phyloP scores from a whole-genome alignment of 345 rosid genomes.

The Euphorbia lathyris region DNA sequence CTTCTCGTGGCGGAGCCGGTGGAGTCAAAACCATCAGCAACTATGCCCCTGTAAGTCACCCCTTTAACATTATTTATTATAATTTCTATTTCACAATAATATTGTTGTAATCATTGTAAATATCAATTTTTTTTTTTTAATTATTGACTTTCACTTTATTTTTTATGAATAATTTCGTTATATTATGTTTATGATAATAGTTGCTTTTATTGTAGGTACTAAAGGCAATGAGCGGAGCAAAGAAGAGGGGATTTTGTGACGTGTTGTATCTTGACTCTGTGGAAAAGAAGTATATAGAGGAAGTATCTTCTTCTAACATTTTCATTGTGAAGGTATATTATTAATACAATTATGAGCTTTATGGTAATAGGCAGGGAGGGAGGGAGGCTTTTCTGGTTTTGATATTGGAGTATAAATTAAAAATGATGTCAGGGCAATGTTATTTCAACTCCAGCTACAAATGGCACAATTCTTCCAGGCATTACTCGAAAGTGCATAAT shows the following conservation, averaged over 20 bases:
- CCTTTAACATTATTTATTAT: no score
- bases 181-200: no score
- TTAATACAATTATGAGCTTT: not conserved
- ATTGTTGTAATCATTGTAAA: no score
- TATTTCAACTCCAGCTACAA: conserved; percentile 67
- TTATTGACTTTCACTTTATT: no score
- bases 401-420: no score
- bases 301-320: conserved; percentile 79
- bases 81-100: no score
- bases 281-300: conserved; percentile 60
- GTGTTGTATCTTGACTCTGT: conserved; percentile 75
- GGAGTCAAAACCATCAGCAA: conserved; percentile 32
- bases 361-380: no score
- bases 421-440: conserved; percentile 57
- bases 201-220: conserved; percentile 57
- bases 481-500: conserved; percentile 70
- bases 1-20: conserved; percentile 33
- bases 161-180: no score
- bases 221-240: conserved; percentile 56
- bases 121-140: no score
- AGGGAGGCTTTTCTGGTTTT: not conserved
- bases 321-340: conserved; percentile 73
- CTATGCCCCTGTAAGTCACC: conserved; percentile 48
- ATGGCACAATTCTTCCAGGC: conserved; percentile 77
- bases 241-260: conserved; percentile 71